phyloP scores from a whole-genome alignment of 169 alveolate genomes.

The Plasmodium gaboni region DNA sequence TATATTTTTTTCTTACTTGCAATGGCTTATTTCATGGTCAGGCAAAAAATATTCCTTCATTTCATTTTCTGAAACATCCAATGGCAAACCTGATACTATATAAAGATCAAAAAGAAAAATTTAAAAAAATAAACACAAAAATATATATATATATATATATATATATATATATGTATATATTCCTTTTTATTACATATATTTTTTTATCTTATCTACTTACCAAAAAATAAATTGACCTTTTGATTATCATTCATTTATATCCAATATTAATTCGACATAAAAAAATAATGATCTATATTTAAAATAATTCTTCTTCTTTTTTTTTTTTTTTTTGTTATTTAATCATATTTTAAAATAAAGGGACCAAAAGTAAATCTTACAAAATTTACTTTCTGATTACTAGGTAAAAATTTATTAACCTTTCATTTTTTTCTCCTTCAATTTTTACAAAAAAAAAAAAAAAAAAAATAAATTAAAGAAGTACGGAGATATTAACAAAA shows the following conservation, averaged over 20 bases:
- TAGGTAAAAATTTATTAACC: too few species aligned
- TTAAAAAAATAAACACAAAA: neutral
- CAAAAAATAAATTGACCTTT: conserved; percentile 22
- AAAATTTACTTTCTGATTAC: too few species aligned
- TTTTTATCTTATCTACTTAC: conserved; percentile 8
- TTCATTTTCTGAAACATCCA: conserved; percentile 50
- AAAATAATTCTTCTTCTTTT: too few species aligned
- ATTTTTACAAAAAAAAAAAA: too few species aligned
- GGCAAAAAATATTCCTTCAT: conserved; percentile 43
- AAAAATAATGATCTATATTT: too few species aligned
- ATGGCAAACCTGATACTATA: conserved; percentile 49
- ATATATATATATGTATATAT: neutral
- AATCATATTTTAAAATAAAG: too few species aligned
- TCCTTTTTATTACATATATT: neutral
- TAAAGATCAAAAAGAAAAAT: conserved; percentile 10
- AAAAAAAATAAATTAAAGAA: too few species aligned
- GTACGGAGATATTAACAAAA: too few species aligned
- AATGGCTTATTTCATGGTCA: conserved; percentile 5
- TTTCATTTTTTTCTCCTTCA: too few species aligned
- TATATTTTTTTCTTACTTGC: conserved; percentile 36
- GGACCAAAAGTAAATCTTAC: too few species aligned
- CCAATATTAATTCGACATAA: too few species aligned
- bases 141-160: conserved; percentile 1
- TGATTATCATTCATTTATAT: conserved; percentile 18
- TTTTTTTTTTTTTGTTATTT: too few species aligned